Base-by-base conservation (phyloP, 192 early-diverging fungal genomes). In the Coemansia biformis region DNA sequence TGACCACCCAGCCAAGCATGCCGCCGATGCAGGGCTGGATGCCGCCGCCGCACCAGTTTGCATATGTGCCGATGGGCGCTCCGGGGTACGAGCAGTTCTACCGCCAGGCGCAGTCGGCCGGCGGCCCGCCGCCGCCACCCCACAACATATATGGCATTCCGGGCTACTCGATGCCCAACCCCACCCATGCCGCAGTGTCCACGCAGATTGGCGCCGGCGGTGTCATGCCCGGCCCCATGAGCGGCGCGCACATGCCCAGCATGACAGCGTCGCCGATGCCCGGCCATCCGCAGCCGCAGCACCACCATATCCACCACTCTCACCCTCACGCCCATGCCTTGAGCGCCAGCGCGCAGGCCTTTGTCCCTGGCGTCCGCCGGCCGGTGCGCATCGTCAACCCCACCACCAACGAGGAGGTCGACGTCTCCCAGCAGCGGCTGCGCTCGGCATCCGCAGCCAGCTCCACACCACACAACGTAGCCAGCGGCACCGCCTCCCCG, bases 301-400 rank as follows among this genome's bases (percentile, higher is more conserved):
- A 5, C 7, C 29, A 30, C 7, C 26, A 3, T 3, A 3, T 5
- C 26, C 26, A 3, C 38, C 58, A 52, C 40, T 53, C 47, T 0
- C 19, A 19, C 19, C 46, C 17, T 8, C 46, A 22, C 2, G 33
- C 40, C 36, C 60, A 76, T 35, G 52, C 52, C 6, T 46, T 69
- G 26, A 61, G 60, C 51, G 43, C 64, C 16, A 56, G 17, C 28
- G 59, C 59, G 33, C 68, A 67, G 63, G 41, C 60, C 0, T 66
- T 64, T 61, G 51, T 69, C 5, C 59, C 66, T 21, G 51, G 63
- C 41, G 40, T 16, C 19, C 60, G 57, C 31, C 47, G 61, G 13
- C 40, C 81, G 5, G 86, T 90, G 57, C 76, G 79, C 39, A 90
- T 90, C 58, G 81, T 87, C 50, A 80, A 87, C 47, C 88, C 88